Evolutionary conservation across 768 basidiomycete species (phyloP), one percentile per base, ranked within the genome.

Genomic region (Megacollybia marginata): DNA sequence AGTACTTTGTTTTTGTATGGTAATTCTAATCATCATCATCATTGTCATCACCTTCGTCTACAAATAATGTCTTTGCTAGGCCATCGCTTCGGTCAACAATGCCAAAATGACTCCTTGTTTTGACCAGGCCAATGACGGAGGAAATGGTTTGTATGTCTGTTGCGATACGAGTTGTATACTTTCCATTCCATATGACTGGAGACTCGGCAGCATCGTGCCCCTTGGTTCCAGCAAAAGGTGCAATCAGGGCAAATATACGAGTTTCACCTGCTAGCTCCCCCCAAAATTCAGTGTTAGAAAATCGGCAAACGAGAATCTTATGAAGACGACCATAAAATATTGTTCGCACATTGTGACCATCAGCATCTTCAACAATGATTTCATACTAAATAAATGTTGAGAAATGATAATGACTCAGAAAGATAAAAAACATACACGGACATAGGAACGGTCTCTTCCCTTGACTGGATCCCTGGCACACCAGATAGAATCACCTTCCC

Each of bases 401-500:
- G 42, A 9, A 4, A 16, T 28, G 18, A 7, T 16, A 49, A 42
- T 43, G 5, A 33, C 44, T 10, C 16, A 10, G 10, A 36, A 36
- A 10, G 16, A 36, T 10, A 53, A 9, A 4, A 50, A 10, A 54
- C 56, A 19, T 28, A 59, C 59, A n/a, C 57, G 48, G 4, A 60
- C 52, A 49, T 45, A 59, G 15, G 55, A 54, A 9, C 36, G 53
- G 44, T 59, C 48, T 34, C 60, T 34, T 1, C 33, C 20, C 33
- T 50, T 34, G 20, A 50, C 48, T 2, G 45, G 15, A 5, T 40
- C 33, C 9, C 18, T 10, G 2, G 28, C 20, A 1, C 33, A 47
- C 12, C 57, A 32, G 34, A 67, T 62, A 4, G 42, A 23, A 42
- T 66, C 65, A 2, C 66, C 62, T 10, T 61, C 57, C 33, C 56